Evolutionary conservation across 1,284 basidiomycete genomes (phyloP).

Genomic region (Malassezia arunalokei): DNA sequence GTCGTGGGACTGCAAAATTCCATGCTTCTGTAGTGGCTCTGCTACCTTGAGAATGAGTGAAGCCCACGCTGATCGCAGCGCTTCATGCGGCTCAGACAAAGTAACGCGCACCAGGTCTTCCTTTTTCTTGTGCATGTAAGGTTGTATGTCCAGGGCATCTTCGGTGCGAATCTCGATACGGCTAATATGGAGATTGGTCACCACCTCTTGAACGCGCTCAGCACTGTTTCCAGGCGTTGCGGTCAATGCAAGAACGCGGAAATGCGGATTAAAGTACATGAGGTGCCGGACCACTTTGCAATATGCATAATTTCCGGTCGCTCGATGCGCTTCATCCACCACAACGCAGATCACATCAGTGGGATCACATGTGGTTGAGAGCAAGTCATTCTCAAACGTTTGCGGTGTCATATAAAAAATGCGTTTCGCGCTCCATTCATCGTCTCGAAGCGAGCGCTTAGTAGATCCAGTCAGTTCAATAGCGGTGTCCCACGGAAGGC

Average conservation of each 20-base stretch:
- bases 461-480: slow-evolving; percentile 67
- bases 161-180: slow-evolving; percentile 90
- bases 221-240: slow-evolving; percentile 83
- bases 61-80: slow-evolving; percentile 41
- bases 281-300: slow-evolving; percentile 75
- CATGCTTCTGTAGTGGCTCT: slow-evolving; percentile 28
- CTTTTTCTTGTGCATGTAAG: slow-evolving; percentile 74
- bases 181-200: slow-evolving; percentile 90
- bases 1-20: slow-evolving; percentile 26
- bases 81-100: slow-evolving; percentile 26
- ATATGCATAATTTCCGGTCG: slow-evolving; percentile 85
- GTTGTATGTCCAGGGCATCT: slow-evolving; percentile 70
- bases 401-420: slow-evolving; percentile 98
- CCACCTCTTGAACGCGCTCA: slow-evolving; percentile 76
- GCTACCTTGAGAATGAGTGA: slow-evolving; percentile 39
- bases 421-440: slow-evolving; percentile 65
- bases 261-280: slow-evolving; percentile 85
- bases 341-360: slow-evolving; percentile 69
- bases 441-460: slow-evolving; percentile 19
- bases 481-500: slow-evolving; percentile 76
- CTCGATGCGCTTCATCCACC: slow-evolving; percentile 89
- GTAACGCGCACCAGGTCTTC: slow-evolving; percentile 36
- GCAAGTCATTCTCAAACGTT: slow-evolving; percentile 79
- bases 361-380: slow-evolving; percentile 61
- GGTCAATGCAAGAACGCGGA: slow-evolving; percentile 81